These are phyloP conservation scores for Chrysoporthe cubensis DNA, from an alignment of 2,329 filamentous ascomycete species.

Conservation along the genomic window DNA sequence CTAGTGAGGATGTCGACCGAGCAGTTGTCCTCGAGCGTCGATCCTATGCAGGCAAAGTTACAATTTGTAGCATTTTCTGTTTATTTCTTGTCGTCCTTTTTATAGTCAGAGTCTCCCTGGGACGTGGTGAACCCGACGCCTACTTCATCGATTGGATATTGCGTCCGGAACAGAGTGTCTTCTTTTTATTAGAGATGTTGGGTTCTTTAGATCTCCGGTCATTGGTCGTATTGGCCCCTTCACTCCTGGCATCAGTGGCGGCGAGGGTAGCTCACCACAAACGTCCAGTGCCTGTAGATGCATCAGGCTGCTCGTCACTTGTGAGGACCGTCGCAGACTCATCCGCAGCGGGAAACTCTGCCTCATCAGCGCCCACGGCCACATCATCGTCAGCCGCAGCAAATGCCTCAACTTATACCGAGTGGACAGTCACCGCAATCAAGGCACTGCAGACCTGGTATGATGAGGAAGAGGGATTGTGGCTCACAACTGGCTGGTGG, in stretches of 20 bases:
- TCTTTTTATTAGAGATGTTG: neutral
- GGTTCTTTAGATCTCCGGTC: neutral
- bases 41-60: too few species aligned
- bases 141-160: neutral
- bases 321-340: slow-evolving; percentile 20
- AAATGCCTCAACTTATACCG: slow-evolving; percentile 36
- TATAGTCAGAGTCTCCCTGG: neutral
- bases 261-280: neutral
- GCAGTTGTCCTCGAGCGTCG: neutral
- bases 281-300: neutral
- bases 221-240: neutral
- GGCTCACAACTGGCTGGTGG: slow-evolving; percentile 73
- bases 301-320: neutral
- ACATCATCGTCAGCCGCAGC: neutral
- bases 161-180: neutral
- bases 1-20: neutral
- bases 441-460: slow-evolving; percentile 64
- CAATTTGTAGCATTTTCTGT: neutral
- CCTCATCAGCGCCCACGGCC: neutral
- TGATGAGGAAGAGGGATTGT: slow-evolving; percentile 62
- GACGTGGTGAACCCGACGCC: neutral
- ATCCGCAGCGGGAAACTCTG: neutral
- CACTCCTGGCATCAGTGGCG: neutral
- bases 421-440: slow-evolving; percentile 40
- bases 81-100: neutral